Conservation (phyloP, 2,329 filamentous ascomycete species). For the Xylariaceae sp. region DNA sequence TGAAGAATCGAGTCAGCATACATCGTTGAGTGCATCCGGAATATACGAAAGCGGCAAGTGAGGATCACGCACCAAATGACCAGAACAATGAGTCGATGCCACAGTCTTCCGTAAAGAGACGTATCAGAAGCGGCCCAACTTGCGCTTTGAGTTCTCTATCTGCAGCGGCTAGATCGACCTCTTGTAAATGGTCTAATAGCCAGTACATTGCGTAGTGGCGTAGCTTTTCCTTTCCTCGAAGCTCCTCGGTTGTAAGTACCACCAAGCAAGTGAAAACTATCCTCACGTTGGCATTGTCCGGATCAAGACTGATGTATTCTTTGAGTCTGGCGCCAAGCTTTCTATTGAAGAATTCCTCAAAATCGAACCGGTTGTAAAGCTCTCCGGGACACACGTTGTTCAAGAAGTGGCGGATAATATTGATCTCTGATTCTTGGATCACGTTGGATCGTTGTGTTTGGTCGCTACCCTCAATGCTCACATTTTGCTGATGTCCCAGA, state of each 20-base stretch:
- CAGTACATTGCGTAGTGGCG: conserved; percentile 27
- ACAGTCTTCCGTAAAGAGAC: conserved; percentile 25
- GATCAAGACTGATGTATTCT: conserved; percentile 31
- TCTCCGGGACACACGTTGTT: conserved; percentile 31
- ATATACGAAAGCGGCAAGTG: neutral
- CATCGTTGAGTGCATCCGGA: neutral
- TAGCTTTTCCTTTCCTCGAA: conserved; percentile 18
- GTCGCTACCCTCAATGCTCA: neutral
- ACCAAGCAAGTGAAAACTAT: conserved; percentile 26
- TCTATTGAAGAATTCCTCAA: conserved; percentile 31
- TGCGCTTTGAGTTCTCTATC: conserved; percentile 27
- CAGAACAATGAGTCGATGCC: conserved; percentile 31
- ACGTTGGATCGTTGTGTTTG: conserved; percentile 14
- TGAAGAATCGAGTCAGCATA: conserved; percentile 2
- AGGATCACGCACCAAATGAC: conserved; percentile 16
- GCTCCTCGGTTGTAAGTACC: conserved; percentile 24
- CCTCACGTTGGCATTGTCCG: conserved; percentile 30
- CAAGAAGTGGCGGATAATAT: conserved; percentile 32
- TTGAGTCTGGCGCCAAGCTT: conserved; percentile 28
- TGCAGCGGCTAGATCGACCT: conserved; percentile 26
- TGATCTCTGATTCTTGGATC: conserved; percentile 29
- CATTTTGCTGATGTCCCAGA: conserved; percentile 13
- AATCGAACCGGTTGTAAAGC: conserved; percentile 31
- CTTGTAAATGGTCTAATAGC: conserved; percentile 26
- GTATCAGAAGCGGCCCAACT: conserved; percentile 26